Percentiles rank a stretch among this genome's conserved stretches.
Evolutionary conservation across 1,139 yeast genomes (phyloP).

Genomic region (Neolecta irregularis): DNA sequence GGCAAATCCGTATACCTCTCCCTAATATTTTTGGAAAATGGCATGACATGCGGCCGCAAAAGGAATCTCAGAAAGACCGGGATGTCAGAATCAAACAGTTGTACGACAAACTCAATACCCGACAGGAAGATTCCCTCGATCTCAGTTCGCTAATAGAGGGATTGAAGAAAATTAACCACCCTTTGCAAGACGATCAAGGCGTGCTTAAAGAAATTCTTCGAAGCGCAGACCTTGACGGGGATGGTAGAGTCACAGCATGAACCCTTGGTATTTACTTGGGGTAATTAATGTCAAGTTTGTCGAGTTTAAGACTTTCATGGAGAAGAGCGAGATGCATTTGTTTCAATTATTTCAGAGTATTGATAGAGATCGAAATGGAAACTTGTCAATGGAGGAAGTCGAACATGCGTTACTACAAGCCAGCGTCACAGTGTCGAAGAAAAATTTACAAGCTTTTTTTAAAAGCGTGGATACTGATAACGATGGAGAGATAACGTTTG

Average conservation of each 20-base stretch:
- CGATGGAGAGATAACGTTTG: conserved; percentile 62
- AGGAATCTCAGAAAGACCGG: too few species aligned
- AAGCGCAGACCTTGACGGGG: conserved; percentile 1
- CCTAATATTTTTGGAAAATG: conserved; percentile 6
- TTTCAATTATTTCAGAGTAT: conserved; percentile 51
- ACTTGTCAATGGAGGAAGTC: conserved; percentile 49
- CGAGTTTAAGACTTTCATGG: conserved; percentile 47
- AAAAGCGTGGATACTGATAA: conserved; percentile 42
- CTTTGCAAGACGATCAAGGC: too few species aligned
- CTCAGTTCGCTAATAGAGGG: too few species aligned
- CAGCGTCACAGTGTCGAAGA: too few species aligned
- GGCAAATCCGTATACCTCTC: too few species aligned
- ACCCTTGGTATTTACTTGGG: too few species aligned
- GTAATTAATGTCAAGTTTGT: conserved; percentile 35
- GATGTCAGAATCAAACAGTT: too few species aligned
- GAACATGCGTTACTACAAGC: conserved; percentile 42
- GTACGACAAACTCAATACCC: too few species aligned
- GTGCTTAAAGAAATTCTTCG: conserved; percentile 5
- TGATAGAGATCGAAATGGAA: conserved; percentile 67
- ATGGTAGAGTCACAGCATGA: not conserved
- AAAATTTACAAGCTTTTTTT: conserved; percentile 47
- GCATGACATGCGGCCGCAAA: conserved; percentile 4
- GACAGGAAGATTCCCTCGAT: too few species aligned
- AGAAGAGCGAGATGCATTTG: conserved; percentile 54
- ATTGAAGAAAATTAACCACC: too few species aligned